Evolutionary conservation across 352 stramenopile genomes (phyloP), one percentile per base, ranked within the genome.

Genomic region (Halophytophthora batemanensis): DNA sequence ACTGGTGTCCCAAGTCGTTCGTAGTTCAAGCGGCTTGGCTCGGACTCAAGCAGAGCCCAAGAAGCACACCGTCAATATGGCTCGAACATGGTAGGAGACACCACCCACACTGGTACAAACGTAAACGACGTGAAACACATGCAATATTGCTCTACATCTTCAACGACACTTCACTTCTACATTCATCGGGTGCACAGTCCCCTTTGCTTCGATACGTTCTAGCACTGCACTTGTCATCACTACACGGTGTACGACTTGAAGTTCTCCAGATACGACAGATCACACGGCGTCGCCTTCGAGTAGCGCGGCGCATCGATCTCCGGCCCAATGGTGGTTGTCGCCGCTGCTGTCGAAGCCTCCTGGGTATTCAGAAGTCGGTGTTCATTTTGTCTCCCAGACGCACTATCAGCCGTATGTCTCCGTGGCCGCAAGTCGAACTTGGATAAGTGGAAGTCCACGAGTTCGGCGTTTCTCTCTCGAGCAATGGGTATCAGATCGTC

Each of bases 371-470:
- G 31, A 52, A 23, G 48, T 10, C 59, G n/a, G 11, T 41, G 37
- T 13, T 19, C 23, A 15, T 21, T 11, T n/a, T 14, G n/a, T 52
- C 19, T 14, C 14, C n/a, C 35, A 50, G 40, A 29, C 45, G 45
- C 40, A 11, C 34, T 21, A 7, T 59, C 45, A 1, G 28, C 33
- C 23, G 17, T 55, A 7, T 40, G 47, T 50, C 41, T 41, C 25
- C 23, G 52, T 15, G 53, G 42, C 45, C 48, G 66, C 22, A 67
- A 47, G 29, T 66, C 31, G 29, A 70, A 70, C 33, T 36, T 70
- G 18, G 62, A 71, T 38, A 71, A 36, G 28, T 67, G 58, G 45
- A 71, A 71, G 39, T 71, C 58, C 17, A 64, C 47, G 25, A 46
- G 45, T 21, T 57, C 31, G 2, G 31, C 37, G 12, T 43, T 48